A percentile compares a stretch with the other conserved stretches of the same genome.
Conservation (phyloP, 345 rosid genomes). For the Eucalyptus pauciflora region DNA sequence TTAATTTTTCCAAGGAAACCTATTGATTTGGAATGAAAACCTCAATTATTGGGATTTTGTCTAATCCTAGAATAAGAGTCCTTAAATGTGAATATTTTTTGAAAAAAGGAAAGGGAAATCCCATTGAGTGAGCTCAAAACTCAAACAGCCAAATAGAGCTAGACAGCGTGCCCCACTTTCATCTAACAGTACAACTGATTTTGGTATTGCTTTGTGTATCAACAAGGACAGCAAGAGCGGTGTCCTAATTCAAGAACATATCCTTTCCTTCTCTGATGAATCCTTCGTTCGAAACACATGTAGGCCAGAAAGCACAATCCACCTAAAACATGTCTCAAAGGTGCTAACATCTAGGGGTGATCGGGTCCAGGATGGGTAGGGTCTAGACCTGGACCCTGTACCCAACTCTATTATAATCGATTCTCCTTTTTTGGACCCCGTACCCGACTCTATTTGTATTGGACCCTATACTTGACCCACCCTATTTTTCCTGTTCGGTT, state of each 20-base stretch:
- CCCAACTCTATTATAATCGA: no score
- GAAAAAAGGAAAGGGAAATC: no score
- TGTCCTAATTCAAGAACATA: neutral
- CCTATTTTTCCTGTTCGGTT: no score
- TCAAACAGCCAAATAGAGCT: neutral
- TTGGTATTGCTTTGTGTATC: neutral
- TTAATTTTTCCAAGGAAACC: neutral
- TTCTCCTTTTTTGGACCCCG: no score
- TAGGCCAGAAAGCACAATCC: neutral
- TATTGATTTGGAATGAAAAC: neutral
- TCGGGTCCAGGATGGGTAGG: no score
- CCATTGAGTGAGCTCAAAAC: neutral
- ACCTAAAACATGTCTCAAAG: neutral
- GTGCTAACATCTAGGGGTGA: neutral
- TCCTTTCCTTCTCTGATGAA: neutral
- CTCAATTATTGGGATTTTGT: neutral
- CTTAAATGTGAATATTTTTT: neutral
- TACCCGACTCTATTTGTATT: no score
- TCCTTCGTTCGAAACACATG: neutral
- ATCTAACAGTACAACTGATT: neutral
- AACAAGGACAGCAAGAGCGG: neutral
- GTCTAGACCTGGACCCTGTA: no score
- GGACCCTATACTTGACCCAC: no score
- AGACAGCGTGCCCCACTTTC: neutral
- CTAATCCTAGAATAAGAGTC: neutral